These are phyloP conservation scores for Helotiales sp. DNA, from an alignment of 2,329 filamentous ascomycete species.

Conservation along the genomic window DNA sequence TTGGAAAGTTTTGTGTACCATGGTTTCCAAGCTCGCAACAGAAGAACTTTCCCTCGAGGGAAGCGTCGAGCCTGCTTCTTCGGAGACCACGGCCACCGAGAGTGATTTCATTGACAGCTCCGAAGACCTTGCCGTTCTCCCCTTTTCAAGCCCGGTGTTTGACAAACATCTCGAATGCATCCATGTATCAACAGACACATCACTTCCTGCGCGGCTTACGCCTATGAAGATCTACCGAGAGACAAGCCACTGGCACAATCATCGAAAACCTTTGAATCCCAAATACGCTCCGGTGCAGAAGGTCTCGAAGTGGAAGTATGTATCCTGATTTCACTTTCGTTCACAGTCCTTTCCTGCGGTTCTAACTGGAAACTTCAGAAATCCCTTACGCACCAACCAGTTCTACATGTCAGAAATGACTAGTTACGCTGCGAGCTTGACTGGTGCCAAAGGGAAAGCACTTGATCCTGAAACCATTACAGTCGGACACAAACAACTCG, in stretches of 20 bases:
- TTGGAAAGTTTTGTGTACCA: constrained; percentile 34
- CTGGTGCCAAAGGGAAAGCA: constrained; percentile 64
- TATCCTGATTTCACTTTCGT: no score
- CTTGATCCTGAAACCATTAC: constrained; percentile 70
- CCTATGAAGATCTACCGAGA: constrained; percentile 52
- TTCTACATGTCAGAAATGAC: constrained; percentile 70
- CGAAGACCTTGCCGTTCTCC: constrained; percentile 45
- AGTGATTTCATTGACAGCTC: constrained; percentile 21
- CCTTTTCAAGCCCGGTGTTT: constrained; percentile 54
- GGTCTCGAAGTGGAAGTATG: constrained; percentile 44
- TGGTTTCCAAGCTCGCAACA: constrained; percentile 43
- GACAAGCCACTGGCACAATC: constrained; percentile 66
- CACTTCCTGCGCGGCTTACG: constrained; percentile 33
- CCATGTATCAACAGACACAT: constrained; percentile 44
- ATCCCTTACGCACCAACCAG: constrained; percentile 53
- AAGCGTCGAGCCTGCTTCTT: constrained; percentile 29
- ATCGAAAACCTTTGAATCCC: constrained; percentile 55
- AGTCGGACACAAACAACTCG: constrained; percentile 44
- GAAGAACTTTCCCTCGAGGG: constrained; percentile 42
- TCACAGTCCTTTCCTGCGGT: no score
- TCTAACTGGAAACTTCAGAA: no score
- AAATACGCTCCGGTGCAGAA: constrained; percentile 51
- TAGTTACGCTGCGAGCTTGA: constrained; percentile 72
- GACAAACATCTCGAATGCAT: constrained; percentile 53
- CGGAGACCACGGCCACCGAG: constrained; percentile 18